Base-by-base conservation (phyloP, 257 asterid species). In the Striga asiatica region DNA sequence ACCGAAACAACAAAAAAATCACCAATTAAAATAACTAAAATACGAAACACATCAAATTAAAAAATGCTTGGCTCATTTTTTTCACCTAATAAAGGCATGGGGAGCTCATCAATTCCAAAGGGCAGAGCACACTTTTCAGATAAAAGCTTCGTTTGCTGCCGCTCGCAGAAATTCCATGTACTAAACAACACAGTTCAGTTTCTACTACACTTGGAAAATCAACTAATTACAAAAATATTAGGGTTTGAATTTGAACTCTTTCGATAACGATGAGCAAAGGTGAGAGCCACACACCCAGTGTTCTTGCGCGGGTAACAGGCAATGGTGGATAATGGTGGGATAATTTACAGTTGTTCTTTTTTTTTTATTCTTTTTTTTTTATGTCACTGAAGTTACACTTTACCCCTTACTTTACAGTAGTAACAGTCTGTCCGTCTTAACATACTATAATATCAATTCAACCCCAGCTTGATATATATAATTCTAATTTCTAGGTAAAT, bases 51-150 rank as follows among this genome's bases (percentile, higher is more conserved):
- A 20, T n/a, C 16, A 21, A 41, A 52, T 6, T 10, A 43, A 5
- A 19, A 3, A 1, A 37, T 23, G 60, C 8, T 46, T 7, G n/a
- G n/a, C n/a, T n/a, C n/a, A 1, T 37, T 10, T 4, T 13, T 0
- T 14, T 27, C 64, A 91, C 95, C 94, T 80, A 80, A 71, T 68
- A 87, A 82, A 82, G 88, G 91, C 98, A 91, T 91, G 95, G 81
- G 79, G 60, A 71, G 94, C 85, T 81, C 98, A 91, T 87, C 68
- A 89, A 86, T 71, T 74, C 82, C 56, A 63, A 70, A 62, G 45
- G 41, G 76, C 81, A 63, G 41, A 59, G 31, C 67, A 55, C 73
- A 55, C 58, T 62, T n/a, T 59, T 50, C 61, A 73, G 56, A 58
- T 14, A 37, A 48, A 61, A 59, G 5, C 1, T 45, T 29, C 20